A percentile compares a stretch with the other conserved stretches of the same genome.
Evolutionary conservation across 768 basidiomycete genomes (phyloP).

Genomic region (Paxillus involutus): DNA sequence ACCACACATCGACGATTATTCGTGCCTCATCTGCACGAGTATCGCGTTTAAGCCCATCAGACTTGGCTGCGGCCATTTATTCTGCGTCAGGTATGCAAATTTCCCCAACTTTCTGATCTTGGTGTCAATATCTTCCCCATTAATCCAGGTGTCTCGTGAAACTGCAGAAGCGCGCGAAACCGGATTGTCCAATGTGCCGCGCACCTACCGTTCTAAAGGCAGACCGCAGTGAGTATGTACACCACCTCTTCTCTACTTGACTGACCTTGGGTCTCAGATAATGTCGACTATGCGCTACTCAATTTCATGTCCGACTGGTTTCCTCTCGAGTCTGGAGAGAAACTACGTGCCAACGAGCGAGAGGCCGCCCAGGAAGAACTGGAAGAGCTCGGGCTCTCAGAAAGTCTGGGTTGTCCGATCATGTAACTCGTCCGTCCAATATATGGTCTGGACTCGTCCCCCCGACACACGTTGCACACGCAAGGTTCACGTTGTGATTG

Average conservation of each 20-base stretch:
- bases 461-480: no score
- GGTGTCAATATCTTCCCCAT: slow-evolving; percentile 11
- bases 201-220: slow-evolving; percentile 75
- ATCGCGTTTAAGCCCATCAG: slow-evolving; percentile 94
- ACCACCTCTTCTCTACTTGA: neutral
- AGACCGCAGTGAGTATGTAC: slow-evolving; percentile 59
- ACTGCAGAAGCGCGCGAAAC: slow-evolving; percentile 81
- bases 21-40: slow-evolving; percentile 83
- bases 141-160: slow-evolving; percentile 68
- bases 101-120: slow-evolving; percentile 2
- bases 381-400: slow-evolving; percentile 58
- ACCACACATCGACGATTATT: slow-evolving; percentile 80
- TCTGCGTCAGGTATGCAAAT: slow-evolving; percentile 57
- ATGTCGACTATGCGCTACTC: slow-evolving; percentile 65
- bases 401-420: slow-evolving; percentile 33
- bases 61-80: slow-evolving; percentile 76
- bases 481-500: no score
- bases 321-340: slow-evolving; percentile 75
- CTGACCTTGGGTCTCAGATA: slow-evolving; percentile 43
- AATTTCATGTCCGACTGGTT: slow-evolving; percentile 56
- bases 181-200: slow-evolving; percentile 83
- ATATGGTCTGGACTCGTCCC: no score
- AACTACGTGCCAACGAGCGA: slow-evolving; percentile 69
- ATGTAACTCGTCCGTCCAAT: slow-evolving; percentile 32
- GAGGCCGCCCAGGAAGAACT: slow-evolving; percentile 74